phyloP scores from a whole-genome alignment of 495 filamentous ascomycete species.

The Hypoxylon fuscum region DNA sequence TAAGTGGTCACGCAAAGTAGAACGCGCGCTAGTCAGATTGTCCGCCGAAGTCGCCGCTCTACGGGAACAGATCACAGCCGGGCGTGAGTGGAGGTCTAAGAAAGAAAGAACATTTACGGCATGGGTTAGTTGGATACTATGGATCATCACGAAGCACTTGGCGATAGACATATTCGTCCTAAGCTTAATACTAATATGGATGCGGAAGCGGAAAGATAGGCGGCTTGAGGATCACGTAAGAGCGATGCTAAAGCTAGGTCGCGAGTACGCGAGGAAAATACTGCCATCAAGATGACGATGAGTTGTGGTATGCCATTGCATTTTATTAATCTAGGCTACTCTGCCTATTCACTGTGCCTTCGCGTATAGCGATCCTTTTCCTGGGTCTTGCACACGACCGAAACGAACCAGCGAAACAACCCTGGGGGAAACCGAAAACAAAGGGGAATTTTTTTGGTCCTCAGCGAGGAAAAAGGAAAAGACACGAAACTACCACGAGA shows the following conservation, averaged over 20 bases:
- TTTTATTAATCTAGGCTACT: not conserved
- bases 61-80: conserved; percentile 85
- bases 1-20: conserved; percentile 83
- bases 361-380: not conserved
- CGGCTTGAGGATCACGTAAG: conserved; percentile 80
- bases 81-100: conserved; percentile 62
- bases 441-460: too few species aligned
- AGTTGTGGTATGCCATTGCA: not conserved
- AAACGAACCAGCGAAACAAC: too few species aligned
- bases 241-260: conserved; percentile 67
- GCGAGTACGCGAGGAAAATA: conserved; percentile 66
- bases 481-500: too few species aligned
- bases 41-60: conserved; percentile 94
- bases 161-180: conserved; percentile 75
- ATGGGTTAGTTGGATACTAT: conserved; percentile 79
- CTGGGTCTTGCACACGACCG: too few species aligned
- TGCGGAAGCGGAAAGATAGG: conserved; percentile 78
- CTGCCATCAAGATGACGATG: conserved; percentile 60
- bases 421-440: too few species aligned
- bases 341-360: not conserved
- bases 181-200: conserved; percentile 76
- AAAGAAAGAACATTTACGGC: conserved; percentile 66
- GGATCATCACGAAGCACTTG: conserved; percentile 76
- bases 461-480: too few species aligned
- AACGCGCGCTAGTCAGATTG: conserved; percentile 87